Conservation (phyloP, 2,329 filamentous ascomycete genomes). For the Calonectria pauciramosa region DNA sequence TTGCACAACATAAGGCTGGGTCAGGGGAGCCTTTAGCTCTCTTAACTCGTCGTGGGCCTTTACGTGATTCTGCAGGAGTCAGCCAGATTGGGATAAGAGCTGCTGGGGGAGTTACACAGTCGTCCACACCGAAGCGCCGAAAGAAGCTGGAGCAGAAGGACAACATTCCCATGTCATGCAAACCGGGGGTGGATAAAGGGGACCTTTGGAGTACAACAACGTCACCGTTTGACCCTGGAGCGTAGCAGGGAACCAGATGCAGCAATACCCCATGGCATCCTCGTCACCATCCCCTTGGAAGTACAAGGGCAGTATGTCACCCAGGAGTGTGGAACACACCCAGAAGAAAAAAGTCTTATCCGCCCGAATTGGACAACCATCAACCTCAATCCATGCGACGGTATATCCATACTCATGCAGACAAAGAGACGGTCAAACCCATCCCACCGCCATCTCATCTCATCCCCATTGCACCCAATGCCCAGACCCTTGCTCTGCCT, state of each 20-base stretch:
- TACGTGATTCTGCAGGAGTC: slow-evolving; percentile 25
- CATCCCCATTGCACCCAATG: slow-evolving; percentile 1
- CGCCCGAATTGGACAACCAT: slow-evolving; percentile 3
- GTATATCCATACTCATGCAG: slow-evolving; percentile 6
- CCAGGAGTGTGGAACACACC: slow-evolving; percentile 11
- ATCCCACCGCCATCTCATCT: slow-evolving; percentile 30
- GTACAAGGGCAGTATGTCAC: background rate
- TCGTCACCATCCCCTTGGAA: slow-evolving; percentile 6
- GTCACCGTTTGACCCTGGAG: slow-evolving; percentile 1
- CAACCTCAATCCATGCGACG: slow-evolving; percentile 11
- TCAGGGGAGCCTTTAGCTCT: slow-evolving; percentile 2
- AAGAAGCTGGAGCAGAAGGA: slow-evolving; percentile 16
- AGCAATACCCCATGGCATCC: slow-evolving; percentile 7
- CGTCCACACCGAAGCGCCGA: slow-evolving; percentile 27
- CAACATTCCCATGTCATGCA: slow-evolving; percentile 32
- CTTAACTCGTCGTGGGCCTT: slow-evolving; percentile 15
- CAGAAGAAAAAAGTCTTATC: slow-evolving; percentile 10
- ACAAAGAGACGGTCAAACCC: background rate
- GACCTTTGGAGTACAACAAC: slow-evolving; percentile 2
- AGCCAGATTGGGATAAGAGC: slow-evolving; percentile 33
- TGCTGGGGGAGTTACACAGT: background rate
- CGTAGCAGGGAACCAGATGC: background rate
- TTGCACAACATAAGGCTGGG: slow-evolving; percentile 38
- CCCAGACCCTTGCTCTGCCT: slow-evolving; percentile 13
- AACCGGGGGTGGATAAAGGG: slow-evolving; percentile 4